Evolutionary conservation across 108 stramenopile genomes (phyloP).

Genomic region (Epipyxis sp.): DNA sequence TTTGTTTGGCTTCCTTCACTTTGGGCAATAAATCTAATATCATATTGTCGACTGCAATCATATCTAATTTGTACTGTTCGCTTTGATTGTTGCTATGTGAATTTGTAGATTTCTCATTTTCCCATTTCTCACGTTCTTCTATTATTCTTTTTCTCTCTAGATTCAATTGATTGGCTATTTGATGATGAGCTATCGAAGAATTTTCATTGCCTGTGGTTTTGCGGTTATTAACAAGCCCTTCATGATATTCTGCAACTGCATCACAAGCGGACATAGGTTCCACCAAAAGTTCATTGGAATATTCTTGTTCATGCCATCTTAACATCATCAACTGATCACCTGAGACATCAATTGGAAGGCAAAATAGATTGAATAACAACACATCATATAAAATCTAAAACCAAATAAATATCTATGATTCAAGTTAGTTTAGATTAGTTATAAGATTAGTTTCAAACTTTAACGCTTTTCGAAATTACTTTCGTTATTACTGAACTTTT

Average conservation of each 20-base stretch:
- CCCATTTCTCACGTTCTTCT: slow-evolving; percentile 14
- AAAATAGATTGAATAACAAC: too few species aligned
- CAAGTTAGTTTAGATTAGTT: too few species aligned
- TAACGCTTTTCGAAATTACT: too few species aligned
- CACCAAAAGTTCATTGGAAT: too few species aligned
- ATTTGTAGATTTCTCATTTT: background rate
- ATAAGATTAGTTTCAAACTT: too few species aligned
- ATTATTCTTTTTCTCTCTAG: background rate
- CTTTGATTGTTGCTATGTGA: background rate
- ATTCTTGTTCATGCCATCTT: background rate
- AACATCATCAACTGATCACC: slow-evolving; percentile 13
- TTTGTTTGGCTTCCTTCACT: slow-evolving; percentile 54
- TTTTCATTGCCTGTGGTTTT: background rate
- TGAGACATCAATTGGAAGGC: too few species aligned
- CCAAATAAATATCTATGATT: too few species aligned
- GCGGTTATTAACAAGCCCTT: slow-evolving; percentile 37
- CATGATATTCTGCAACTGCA: slow-evolving; percentile 51
- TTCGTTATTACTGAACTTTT: too few species aligned
- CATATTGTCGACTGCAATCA: slow-evolving; percentile 49
- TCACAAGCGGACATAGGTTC: slow-evolving; percentile 44
- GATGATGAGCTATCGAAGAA: background rate
- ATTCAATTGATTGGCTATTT: slow-evolving; percentile 1
- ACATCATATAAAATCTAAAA: too few species aligned
- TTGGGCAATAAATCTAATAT: slow-evolving; percentile 56
- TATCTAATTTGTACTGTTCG: slow-evolving; percentile 26